Evolutionary conservation across 2,329 filamentous ascomycete species (phyloP).

Genomic region (Clonostachys chloroleuca): DNA sequence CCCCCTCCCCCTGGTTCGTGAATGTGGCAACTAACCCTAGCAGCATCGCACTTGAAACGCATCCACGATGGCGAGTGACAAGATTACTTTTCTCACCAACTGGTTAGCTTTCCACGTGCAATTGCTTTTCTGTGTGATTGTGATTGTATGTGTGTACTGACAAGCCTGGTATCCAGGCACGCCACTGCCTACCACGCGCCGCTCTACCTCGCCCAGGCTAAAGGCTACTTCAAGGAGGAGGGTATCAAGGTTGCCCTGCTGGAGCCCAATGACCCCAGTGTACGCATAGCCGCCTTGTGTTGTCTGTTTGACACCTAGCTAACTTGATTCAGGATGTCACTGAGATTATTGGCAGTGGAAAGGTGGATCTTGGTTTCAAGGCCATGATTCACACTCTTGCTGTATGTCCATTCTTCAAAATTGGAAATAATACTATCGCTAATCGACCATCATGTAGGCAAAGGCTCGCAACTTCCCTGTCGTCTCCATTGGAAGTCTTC

Average conservation of each 20-base stretch:
- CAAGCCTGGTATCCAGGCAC: constrained; percentile 48
- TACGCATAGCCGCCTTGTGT: constrained; percentile 21
- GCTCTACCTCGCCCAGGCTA: constrained; percentile 71
- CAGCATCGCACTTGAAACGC: constrained; percentile 35
- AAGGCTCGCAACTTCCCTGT: constrained; percentile 74
- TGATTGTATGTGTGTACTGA: constrained; percentile 5
- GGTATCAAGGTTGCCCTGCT: constrained; percentile 74
- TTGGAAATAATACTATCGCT: neutral
- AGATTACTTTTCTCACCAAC: constrained; percentile 82
- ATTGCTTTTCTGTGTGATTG: neutral
- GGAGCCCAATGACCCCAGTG: constrained; percentile 74
- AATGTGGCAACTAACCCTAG: constrained; percentile 38
- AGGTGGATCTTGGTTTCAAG: constrained; percentile 77
- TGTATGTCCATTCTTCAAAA: constrained; percentile 29
- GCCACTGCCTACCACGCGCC: constrained; percentile 78
- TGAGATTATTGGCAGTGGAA: constrained; percentile 73
- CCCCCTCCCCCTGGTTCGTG: constrained; percentile 16
- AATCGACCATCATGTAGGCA: constrained; percentile 37
- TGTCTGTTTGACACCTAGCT: neutral
- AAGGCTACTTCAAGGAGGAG: constrained; percentile 71
- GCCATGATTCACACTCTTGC: constrained; percentile 81
- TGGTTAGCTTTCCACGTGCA: constrained; percentile 48
- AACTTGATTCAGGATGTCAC: constrained; percentile 59
- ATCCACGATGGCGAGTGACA: constrained; percentile 70
- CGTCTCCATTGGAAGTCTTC: constrained; percentile 66